These are phyloP conservation scores for Dryas integrifolia DNA, from an alignment of 331 rosid genomes.

Conservation along the genomic window DNA sequence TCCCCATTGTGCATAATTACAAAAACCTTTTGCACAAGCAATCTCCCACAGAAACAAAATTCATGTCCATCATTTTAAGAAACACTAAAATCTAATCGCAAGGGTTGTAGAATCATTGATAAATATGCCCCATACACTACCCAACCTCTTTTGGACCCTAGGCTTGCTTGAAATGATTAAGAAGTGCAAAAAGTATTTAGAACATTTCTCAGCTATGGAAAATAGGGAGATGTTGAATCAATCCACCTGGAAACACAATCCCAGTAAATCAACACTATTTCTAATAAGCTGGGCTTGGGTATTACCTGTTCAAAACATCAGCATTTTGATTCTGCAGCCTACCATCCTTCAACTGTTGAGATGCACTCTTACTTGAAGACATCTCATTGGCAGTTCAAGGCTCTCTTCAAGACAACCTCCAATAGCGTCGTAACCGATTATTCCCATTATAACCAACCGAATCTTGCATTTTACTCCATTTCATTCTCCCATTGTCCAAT, in stretches of 20 bases:
- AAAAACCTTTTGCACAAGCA: not conserved
- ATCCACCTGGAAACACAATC: conserved; percentile 3
- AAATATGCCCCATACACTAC: not conserved
- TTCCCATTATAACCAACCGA: conserved; percentile 24
- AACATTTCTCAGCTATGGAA: not conserved
- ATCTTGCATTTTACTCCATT: conserved; percentile 32
- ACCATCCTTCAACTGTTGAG: conserved; percentile 27
- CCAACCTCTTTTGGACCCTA: not conserved
- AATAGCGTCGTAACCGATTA: conserved; percentile 7
- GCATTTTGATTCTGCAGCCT: conserved; percentile 27
- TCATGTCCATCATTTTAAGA: not conserved
- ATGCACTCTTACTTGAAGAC: conserved; percentile 40
- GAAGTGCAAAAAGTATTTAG: not conserved
- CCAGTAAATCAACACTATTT: not conserved
- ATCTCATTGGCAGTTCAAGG: conserved; percentile 30
- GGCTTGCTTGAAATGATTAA: not conserved
- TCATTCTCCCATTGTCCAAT: conserved; percentile 23
- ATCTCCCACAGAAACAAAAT: not conserved
- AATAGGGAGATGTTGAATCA: not conserved
- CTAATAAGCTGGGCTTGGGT: not conserved
- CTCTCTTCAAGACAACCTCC: conserved; percentile 27
- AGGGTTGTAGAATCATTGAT: not conserved
- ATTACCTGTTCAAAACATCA: conserved; percentile 32
- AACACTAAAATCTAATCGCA: not conserved
- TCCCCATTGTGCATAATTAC: not conserved